These are phyloP conservation scores for Chernovozyma sophiae-reginae DNA, from an alignment of 1,139 yeast species.

Conservation along the genomic window DNA sequence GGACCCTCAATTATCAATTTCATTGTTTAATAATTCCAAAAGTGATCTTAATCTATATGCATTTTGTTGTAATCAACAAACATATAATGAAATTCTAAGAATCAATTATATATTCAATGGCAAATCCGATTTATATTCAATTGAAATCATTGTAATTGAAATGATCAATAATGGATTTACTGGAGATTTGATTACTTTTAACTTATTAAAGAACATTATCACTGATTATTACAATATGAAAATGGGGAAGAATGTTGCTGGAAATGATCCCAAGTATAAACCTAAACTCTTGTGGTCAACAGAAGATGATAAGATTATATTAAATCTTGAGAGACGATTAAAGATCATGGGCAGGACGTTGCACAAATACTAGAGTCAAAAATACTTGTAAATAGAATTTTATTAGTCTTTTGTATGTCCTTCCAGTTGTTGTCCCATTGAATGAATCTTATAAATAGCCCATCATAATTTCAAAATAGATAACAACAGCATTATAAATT, in stretches of 20 bases:
- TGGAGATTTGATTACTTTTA: constrained; percentile 35
- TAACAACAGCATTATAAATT: too few relatives aligned
- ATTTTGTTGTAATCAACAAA: constrained; percentile 37
- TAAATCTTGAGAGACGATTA: constrained; percentile 21
- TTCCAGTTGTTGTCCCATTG: too few relatives aligned
- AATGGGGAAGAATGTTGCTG: constrained; percentile 24
- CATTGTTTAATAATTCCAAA: constrained; percentile 34
- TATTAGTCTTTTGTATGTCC: too few relatives aligned
- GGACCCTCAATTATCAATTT: constrained; percentile 35
- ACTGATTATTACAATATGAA: constrained; percentile 33
- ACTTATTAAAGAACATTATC: constrained; percentile 33
- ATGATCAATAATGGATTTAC: constrained; percentile 42
- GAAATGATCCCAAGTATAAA: neutral
- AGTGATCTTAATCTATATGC: constrained; percentile 30
- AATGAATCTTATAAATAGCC: too few relatives aligned
- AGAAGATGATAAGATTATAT: constrained; percentile 34
- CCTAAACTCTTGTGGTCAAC: constrained; percentile 23
- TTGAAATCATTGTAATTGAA: constrained; percentile 33
- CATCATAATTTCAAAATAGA: too few relatives aligned
- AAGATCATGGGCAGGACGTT: constrained; percentile 6
- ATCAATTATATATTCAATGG: constrained; percentile 39
- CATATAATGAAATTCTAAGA: constrained; percentile 38
- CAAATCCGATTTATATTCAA: constrained; percentile 30
- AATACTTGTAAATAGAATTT: too few relatives aligned
- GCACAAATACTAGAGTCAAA: too few relatives aligned